phyloP scores from a whole-genome alignment of 176 grass and related monocot species.

The Leersia perrieri region DNA sequence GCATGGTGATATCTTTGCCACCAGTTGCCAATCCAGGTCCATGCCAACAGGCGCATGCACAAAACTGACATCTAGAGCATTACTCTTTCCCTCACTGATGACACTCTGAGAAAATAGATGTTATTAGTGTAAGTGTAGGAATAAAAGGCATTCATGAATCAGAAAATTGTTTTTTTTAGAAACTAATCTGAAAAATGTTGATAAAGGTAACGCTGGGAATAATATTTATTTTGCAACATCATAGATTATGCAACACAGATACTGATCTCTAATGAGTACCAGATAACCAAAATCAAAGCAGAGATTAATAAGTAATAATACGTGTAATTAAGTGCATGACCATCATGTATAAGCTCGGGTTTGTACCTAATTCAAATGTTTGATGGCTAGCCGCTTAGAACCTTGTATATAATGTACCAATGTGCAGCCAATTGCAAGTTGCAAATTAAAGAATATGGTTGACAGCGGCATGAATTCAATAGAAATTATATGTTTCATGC shows the following conservation, averaged over 20 bases:
- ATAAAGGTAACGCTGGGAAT: conserved; percentile 1
- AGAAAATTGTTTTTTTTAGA: not conserved
- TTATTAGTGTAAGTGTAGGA: conserved; percentile 17
- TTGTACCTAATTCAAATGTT: not conserved
- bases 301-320: not conserved
- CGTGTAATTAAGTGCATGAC: not conserved
- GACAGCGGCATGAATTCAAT: not conserved
- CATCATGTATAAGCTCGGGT: conserved; percentile 3
- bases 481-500: not conserved
- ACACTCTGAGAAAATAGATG: conserved; percentile 58
- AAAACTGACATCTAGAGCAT: conserved; percentile 91
- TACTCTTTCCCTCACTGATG: conserved; percentile 32
- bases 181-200: not conserved
- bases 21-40: conserved; percentile 85
- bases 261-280: not conserved
- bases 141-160: not conserved
- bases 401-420: not conserved
- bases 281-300: not conserved
- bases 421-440: conserved; percentile 8
- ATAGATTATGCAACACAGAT: conserved; percentile 5
- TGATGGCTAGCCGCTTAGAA: conserved; percentile 9
- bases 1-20: conserved; percentile 90
- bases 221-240: not conserved
- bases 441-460: not conserved
- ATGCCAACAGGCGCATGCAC: conserved; percentile 63